phyloP scores from a whole-genome alignment of 176 grass and related monocot genomes.

The Zoysia pacifica region DNA sequence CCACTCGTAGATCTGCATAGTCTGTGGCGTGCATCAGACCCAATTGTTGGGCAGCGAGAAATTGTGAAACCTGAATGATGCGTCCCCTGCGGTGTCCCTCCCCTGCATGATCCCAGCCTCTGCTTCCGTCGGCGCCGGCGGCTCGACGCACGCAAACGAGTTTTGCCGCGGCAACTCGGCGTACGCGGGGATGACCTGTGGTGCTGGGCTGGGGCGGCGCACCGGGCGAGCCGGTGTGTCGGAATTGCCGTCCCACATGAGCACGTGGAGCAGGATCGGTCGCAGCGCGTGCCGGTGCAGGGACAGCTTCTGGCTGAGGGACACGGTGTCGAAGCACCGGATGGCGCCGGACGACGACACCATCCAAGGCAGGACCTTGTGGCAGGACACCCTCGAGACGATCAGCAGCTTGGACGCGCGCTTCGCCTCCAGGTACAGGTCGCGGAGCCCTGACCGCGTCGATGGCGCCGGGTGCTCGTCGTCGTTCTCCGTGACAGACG shows the following conservation, averaged over 20 bases:
- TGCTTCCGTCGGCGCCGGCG: not conserved
- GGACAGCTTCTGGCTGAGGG: constrained; percentile 91
- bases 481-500: constrained; percentile 74
- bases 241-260: constrained; percentile 67
- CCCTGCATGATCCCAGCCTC: constrained; percentile 46
- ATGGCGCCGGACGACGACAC: constrained; percentile 78
- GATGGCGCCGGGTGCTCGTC: constrained; percentile 50
- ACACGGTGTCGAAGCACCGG: constrained; percentile 95
- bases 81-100: constrained; percentile 81
- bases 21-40: constrained; percentile 49
- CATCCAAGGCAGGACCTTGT: constrained; percentile 87
- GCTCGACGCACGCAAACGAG: constrained; percentile 50
- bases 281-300: constrained; percentile 83
- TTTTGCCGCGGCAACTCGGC: constrained; percentile 56
- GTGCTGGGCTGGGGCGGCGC: constrained; percentile 19
- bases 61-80: constrained; percentile 81
- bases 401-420: constrained; percentile 74
- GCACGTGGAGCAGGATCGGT: constrained; percentile 78
- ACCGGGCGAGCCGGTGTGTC: not conserved
- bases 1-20: not conserved
- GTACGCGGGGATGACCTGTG: constrained; percentile 37
- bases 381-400: constrained; percentile 80
- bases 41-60: constrained; percentile 87
- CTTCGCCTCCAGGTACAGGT: constrained; percentile 75
- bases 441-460: constrained; percentile 77